Base-by-base conservation (phyloP, 345 rosid species). In the Bruguiera parviflora region DNA sequence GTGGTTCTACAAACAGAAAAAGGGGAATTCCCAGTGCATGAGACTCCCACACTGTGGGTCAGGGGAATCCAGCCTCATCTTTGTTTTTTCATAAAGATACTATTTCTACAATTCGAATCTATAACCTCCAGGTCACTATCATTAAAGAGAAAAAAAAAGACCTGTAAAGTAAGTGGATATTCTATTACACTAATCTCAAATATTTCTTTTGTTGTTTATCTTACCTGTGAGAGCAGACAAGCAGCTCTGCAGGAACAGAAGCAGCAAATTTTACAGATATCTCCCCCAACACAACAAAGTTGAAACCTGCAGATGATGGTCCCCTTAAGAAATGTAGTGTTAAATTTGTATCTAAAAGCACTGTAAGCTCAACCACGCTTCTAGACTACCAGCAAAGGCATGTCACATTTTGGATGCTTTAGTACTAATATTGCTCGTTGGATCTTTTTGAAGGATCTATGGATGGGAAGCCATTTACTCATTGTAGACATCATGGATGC, bases 401-500 rank as follows among this genome's bases (percentile, higher is more conserved):
- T 29, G 20, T 46, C 16, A 39, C 57, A 60, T 22, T 63, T 63
- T 32, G 27, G n/a, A 22, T 15, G 11, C 65, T 53, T 19, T 20
- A 21, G 58, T 53, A 2, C 25, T 53, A 53, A 53, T 11, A 20
- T 24, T 53, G 22, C 8, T 6, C 7, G 58, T 2, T 37, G 6
- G 55, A 49, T 21, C 24, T 47, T 11, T 71, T 47, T 61, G 62
- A 73, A 88, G 91, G 83, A 84, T 73, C 25, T 82, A 28, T 73
- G 75, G 79, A 82, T 82, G 84, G 94, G 91, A 61, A 88, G 88
- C 31, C 90, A 83, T 37, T 78, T 88, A 78, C 91, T 86, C 16
- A 70, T 74, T 43, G 53, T 79, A 32, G 91, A 88, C 68, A 71
- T 84, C 51, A 66, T 62, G 62, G 68, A 71, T 69, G 76, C 84